Conservation (phyloP, 225 moss, liverwort and hornwort species). For the Anthoceros angustus region DNA sequence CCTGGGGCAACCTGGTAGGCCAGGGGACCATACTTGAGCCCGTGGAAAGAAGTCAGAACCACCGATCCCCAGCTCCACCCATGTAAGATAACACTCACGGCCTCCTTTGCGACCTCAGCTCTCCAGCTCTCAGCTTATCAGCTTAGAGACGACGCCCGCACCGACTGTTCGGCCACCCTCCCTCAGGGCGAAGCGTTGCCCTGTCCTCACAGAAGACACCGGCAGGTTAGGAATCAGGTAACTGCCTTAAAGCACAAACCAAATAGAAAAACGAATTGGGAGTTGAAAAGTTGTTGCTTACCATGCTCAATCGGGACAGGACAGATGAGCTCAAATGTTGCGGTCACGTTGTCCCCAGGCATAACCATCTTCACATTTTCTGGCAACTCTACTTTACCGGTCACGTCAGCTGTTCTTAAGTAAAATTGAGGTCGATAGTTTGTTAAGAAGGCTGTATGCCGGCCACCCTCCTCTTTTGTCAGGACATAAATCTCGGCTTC, state of each 20-base stretch:
- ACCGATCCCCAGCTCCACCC: too few relatives aligned
- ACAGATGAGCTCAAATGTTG: slow-evolving; percentile 61
- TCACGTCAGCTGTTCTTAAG: slow-evolving; percentile 73
- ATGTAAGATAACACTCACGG: too few relatives aligned
- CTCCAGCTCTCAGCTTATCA: slow-evolving; percentile 20
- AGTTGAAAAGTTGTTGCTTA: slow-evolving; percentile 8
- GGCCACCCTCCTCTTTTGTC: slow-evolving; percentile 90
- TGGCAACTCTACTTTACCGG: slow-evolving; percentile 73
- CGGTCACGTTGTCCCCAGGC: slow-evolving; percentile 79
- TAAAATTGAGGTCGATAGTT: slow-evolving; percentile 93
- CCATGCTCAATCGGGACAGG: slow-evolving; percentile 55
- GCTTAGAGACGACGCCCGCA: slow-evolving; percentile 90
- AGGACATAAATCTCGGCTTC: slow-evolving; percentile 10
- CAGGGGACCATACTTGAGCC: too few relatives aligned
- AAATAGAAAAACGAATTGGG: not conserved
- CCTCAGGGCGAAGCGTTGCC: slow-evolving; percentile 78
- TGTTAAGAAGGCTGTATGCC: slow-evolving; percentile 85
- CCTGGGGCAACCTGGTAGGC: too few relatives aligned
- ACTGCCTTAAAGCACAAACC: not conserved
- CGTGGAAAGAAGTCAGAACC: too few relatives aligned
- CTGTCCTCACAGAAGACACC: slow-evolving; percentile 12
- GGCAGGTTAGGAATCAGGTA: not conserved
- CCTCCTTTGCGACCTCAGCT: too few relatives aligned
- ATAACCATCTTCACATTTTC: slow-evolving; percentile 97
- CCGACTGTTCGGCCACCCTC: slow-evolving; percentile 94